Evolutionary conservation across 805 yeast species (phyloP).

Genomic region (Cyberlindnera maritima): DNA sequence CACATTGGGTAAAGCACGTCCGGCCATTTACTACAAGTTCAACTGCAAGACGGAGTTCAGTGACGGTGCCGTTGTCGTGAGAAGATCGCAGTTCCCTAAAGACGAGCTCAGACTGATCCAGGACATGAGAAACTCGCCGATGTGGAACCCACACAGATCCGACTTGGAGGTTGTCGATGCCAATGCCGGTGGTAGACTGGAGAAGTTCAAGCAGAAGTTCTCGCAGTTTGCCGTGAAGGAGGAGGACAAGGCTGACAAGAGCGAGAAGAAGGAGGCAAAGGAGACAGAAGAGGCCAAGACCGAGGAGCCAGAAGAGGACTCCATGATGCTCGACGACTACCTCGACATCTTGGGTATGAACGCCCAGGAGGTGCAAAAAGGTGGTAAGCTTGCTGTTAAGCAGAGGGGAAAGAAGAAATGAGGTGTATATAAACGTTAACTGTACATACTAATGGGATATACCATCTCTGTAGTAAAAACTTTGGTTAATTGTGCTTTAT

Average conservation of each 20-base stretch:
- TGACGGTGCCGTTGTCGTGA: slow-evolving; percentile 85
- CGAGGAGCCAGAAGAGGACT: slow-evolving; percentile 11
- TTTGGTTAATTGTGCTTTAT: too few species aligned
- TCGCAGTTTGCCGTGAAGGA: slow-evolving; percentile 45
- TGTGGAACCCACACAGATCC: slow-evolving; percentile 87
- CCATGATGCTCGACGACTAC: slow-evolving; percentile 43
- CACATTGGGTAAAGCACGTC: slow-evolving; percentile 81
- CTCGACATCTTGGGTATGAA: slow-evolving; percentile 59
- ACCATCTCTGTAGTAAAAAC: too few species aligned
- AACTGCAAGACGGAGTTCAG: slow-evolving; percentile 86
- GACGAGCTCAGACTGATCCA: slow-evolving; percentile 79
- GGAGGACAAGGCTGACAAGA: slow-evolving; percentile 22
- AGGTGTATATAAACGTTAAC: neutral
- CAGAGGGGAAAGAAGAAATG: slow-evolving; percentile 42
- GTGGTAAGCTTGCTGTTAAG: slow-evolving; percentile 50
- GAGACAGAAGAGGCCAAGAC: slow-evolving; percentile 7
- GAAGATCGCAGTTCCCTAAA: slow-evolving; percentile 87
- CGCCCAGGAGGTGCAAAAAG: slow-evolving; percentile 51
- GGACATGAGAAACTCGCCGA: slow-evolving; percentile 82
- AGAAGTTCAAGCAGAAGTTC: slow-evolving; percentile 68
- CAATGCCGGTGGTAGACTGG: slow-evolving; percentile 80
- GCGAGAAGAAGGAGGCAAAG: slow-evolving; percentile 11
- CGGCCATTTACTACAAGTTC: slow-evolving; percentile 89
- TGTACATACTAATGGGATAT: neutral
- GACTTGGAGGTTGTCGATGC: slow-evolving; percentile 73